These are phyloP conservation scores for Lentinula sp. DNA, from an alignment of 768 basidiomycete species.

Conservation along the genomic window DNA sequence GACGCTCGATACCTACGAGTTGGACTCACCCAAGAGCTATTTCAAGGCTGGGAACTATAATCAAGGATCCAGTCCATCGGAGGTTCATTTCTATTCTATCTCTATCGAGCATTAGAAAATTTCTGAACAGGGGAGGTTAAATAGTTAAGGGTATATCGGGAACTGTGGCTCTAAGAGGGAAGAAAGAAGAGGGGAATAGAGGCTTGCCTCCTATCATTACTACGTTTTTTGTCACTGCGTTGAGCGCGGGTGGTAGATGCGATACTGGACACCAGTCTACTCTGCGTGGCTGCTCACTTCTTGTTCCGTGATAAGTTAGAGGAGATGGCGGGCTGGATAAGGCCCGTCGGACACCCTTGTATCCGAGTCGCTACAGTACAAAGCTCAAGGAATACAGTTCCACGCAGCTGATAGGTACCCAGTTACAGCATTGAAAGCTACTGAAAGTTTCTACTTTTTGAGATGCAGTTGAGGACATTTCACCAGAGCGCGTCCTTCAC, in stretches of 20 bases:
- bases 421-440: too few relatives aligned
- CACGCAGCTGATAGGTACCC: too few relatives aligned
- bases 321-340: too few relatives aligned
- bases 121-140: neutral
- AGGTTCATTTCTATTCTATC: constrained; percentile 3
- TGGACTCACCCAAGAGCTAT: constrained; percentile 5
- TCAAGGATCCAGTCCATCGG: constrained; percentile 3
- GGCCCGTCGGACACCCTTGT: too few relatives aligned
- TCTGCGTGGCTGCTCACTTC: too few relatives aligned
- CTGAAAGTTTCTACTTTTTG: too few relatives aligned
- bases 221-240: neutral
- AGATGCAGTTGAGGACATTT: too few relatives aligned
- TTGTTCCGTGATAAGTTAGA: too few relatives aligned
- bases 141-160: neutral
- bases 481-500: too few relatives aligned
- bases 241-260: neutral
- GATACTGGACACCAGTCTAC: too few relatives aligned
- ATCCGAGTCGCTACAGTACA: too few relatives aligned
- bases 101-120: neutral
- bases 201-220: neutral
- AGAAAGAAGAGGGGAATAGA: neutral
- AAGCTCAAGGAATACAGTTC: too few relatives aligned
- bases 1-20: constrained; percentile 2
- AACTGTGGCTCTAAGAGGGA: neutral
- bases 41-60: constrained; percentile 8